Base-by-base conservation (phyloP, 106 monocot species). In the Allium cepa region DNA sequence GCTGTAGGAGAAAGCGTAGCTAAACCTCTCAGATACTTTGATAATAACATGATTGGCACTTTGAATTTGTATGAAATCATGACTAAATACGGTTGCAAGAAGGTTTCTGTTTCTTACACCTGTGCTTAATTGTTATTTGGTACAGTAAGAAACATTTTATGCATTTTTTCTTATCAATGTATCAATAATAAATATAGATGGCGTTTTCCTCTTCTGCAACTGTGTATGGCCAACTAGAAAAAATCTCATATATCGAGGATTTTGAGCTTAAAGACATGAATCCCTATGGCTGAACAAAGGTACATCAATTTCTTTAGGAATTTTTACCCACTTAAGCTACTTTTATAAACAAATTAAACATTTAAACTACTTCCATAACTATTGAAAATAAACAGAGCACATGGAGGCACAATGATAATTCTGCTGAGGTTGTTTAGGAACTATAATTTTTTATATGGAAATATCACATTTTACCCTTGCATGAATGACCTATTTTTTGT, bases 221-320 rank as follows among this genome's bases (percentile, higher is more conserved):
- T 60, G 93, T 93, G 67, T 93, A 93, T 68, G 93, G 93, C 26
- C 83, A 83, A 79, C 93, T 88, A 56, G 88, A 93, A 57, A 85
- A 83, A 72, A 86, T 85, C 69, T 88, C 93, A 47, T 93, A 88
- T 65, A 79, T 79, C 49, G 88, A 88, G 70, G 93, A 86, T 73
- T 85, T 83, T 72, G 79, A 88, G 49, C 83, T 88, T 5, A 83
- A 75, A 67, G 93, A 88, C n/a, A 85, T 85, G 88, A 93, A 86
- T 71, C 92, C 93, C 56, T 93, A 93, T 83, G 93, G 93, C 14
- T 81, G 85, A 53, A 93, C 93, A 50, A 93, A 93, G 81, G 93
- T 93, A 72, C 1, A 36, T 36, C 4, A 36, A 36, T 36, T 36
- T 36, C 4, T 4, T 36, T 2, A 36, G 4, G 1, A 4, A 4